A percentile compares a stretch with the other conserved stretches of the same genome.
Evolutionary conservation across 1,284 basidiomycete genomes (phyloP).

Genomic region (Entoloma clypeatum): DNA sequence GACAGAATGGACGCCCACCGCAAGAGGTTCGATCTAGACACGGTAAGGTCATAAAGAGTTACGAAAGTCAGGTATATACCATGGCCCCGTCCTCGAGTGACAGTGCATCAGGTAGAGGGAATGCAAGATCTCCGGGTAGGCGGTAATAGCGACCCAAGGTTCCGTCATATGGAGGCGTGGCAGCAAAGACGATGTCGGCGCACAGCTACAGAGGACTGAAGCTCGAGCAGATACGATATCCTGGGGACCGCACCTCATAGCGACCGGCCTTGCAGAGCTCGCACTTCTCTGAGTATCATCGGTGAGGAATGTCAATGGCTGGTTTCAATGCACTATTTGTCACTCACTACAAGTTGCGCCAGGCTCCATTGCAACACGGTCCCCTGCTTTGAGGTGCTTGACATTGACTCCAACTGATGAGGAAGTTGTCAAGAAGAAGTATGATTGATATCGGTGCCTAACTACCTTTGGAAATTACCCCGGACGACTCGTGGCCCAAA

Average conservation of each 20-base stretch:
- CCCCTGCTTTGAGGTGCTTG: slow-evolving; percentile 73
- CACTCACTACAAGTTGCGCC: slow-evolving; percentile 69
- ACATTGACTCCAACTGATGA: slow-evolving; percentile 61
- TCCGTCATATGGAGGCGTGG: slow-evolving; percentile 88
- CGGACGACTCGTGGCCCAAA: slow-evolving; percentile 64
- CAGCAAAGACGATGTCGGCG: slow-evolving; percentile 77
- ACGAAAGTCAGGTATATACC: slow-evolving; percentile 38
- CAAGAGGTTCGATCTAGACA: slow-evolving; percentile 85
- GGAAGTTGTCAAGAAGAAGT: neutral
- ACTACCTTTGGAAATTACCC: slow-evolving; percentile 50
- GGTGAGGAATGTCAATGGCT: slow-evolving; percentile 6
- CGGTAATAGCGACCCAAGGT: slow-evolving; percentile 82
- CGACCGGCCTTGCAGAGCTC: slow-evolving; percentile 74
- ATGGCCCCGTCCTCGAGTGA: slow-evolving; percentile 83
- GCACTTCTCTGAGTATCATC: slow-evolving; percentile 38
- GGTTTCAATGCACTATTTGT: neutral
- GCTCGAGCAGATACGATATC: too few relatives aligned
- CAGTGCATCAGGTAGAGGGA: slow-evolving; percentile 69
- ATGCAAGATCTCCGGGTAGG: slow-evolving; percentile 71
- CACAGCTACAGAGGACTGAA: slow-evolving; percentile 50
- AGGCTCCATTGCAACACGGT: slow-evolving; percentile 85
- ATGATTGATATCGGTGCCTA: neutral
- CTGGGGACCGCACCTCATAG: slow-evolving; percentile 78
- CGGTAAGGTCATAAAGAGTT: slow-evolving; percentile 6
- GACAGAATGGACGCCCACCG: slow-evolving; percentile 89